These are phyloP conservation scores for Ogataea trehalophila DNA, from an alignment of 805 yeast genomes.

Conservation along the genomic window DNA sequence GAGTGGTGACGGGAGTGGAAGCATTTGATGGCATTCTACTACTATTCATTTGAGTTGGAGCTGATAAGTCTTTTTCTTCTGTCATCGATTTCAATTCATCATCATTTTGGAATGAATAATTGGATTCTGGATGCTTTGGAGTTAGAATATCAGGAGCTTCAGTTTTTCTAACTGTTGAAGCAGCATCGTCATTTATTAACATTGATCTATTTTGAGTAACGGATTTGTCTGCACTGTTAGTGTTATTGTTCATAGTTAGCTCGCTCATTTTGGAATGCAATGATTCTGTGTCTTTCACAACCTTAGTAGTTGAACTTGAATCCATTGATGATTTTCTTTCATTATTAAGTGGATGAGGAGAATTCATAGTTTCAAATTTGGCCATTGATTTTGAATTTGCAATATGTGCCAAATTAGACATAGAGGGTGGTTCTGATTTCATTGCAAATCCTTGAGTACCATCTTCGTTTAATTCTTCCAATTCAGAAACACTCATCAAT, in stretches of 20 bases:
- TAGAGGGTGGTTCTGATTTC: conserved; percentile 44
- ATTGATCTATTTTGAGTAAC: conserved; percentile 3
- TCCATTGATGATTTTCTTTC: conserved; percentile 6
- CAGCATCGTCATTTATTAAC: conserved; percentile 7
- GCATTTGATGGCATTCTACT: conserved; percentile 5
- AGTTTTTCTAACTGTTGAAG: neutral
- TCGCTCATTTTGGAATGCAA: conserved; percentile 12
- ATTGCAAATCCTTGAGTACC: conserved; percentile 8
- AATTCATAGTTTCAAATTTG: conserved; percentile 15
- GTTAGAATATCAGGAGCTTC: conserved; percentile 16
- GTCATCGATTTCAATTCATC: conserved; percentile 21
- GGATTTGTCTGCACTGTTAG: neutral
- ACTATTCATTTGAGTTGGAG: conserved; percentile 1
- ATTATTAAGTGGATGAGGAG: conserved; percentile 2
- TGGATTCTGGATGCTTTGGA: conserved; percentile 9
- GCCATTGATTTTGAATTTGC: conserved; percentile 32
- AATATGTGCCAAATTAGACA: conserved; percentile 57
- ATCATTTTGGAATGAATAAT: conserved; percentile 22
- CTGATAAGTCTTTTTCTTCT: conserved; percentile 7
- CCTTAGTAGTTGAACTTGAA: conserved; percentile 8
- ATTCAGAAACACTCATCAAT: conserved; percentile 49
- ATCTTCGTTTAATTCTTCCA: conserved; percentile 26
- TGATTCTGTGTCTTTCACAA: conserved; percentile 12
- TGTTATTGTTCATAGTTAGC: conserved; percentile 5
- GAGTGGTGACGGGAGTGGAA: conserved; percentile 18